Conservation (phyloP, 2,329 filamentous ascomycete species). For the Monosporascus sp. region DNA sequence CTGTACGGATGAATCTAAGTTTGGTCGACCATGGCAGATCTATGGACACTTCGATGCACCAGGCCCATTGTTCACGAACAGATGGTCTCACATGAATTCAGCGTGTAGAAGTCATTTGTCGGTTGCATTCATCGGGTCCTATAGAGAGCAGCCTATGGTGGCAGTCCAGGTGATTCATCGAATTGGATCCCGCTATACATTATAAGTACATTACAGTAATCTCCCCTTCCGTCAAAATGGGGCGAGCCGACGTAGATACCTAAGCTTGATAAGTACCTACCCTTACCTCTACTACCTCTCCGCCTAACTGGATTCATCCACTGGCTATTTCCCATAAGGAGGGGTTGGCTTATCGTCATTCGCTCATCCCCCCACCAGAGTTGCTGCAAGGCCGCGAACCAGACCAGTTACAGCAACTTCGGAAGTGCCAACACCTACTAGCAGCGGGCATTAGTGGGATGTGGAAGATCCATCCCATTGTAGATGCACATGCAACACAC, state of each 20-base stretch:
- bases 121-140: not conserved
- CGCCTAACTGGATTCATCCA: not conserved
- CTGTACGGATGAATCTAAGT: too few species aligned
- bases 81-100: not conserved
- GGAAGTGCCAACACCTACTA: not conserved
- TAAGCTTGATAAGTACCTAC: too few species aligned
- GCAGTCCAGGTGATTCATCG: not conserved
- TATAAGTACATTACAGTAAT: too few species aligned
- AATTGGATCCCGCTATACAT: not conserved
- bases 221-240: too few species aligned
- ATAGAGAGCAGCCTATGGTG: not conserved
- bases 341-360: not conserved
- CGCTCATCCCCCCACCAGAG: not conserved
- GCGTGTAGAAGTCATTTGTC: not conserved
- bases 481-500: not conserved
- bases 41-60: not conserved
- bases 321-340: not conserved
- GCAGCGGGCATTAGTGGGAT: not conserved
- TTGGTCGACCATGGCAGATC: not conserved
- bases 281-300: not conserved
- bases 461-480: not conserved
- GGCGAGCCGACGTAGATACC: too few species aligned
- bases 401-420: not conserved
- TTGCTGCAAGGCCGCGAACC: not conserved
- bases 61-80: not conserved